Evolutionary conservation across 2,329 filamentous ascomycete genomes (phyloP), one percentile per base, ranked within the genome.

Genomic region (Grosmannia huntii): DNA sequence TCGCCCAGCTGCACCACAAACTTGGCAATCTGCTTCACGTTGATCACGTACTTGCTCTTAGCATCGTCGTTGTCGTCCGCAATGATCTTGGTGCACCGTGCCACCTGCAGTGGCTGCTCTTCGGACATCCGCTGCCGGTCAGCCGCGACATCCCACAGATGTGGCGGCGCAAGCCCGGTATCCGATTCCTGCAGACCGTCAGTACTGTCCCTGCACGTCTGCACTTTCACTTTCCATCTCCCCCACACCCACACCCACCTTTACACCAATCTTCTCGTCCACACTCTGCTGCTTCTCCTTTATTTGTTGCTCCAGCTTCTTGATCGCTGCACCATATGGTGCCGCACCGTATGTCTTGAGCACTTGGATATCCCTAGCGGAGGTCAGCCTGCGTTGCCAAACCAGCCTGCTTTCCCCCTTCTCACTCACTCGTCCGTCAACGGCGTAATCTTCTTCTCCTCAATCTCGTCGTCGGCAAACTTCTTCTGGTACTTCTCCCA

Each of bases 41-140:
- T 99, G 81, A 99, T 99, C 68, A 99, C 91, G 77, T 99, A 99
- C 84, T 97, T 99, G 83, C 88, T 95, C 83, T 99, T 99, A 63
- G 95, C 89, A 61, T 89, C 80, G 71, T 97, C 91, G 74, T 94
- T 92, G 71, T 96, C 91, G 69, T 97, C 92, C 61, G 90, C 85
- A 66, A 99, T 99, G 72, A 99, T 99, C 81, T 99, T 99, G 60
- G 94, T 99, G 80, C 94, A 99, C 69, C 94, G 83, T 64, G 94
- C 94, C 63, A 99, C 94, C 75, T 99, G 94, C 66, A 97, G 82
- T 50, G 94, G 94, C 69, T 99, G 94, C 75, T 99, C 94, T 75
- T 99, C 94, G 63, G 86, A 85, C 94, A 99, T 99, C 69, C 94
- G 90, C 82, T 97, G 94, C 67, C 92, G 86, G 73, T 99, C 94